Percentiles rank a stretch among this genome's conserved stretches.
Conservation (phyloP, 257 asterid genomes). For the Rehmannia glutinosa region DNA sequence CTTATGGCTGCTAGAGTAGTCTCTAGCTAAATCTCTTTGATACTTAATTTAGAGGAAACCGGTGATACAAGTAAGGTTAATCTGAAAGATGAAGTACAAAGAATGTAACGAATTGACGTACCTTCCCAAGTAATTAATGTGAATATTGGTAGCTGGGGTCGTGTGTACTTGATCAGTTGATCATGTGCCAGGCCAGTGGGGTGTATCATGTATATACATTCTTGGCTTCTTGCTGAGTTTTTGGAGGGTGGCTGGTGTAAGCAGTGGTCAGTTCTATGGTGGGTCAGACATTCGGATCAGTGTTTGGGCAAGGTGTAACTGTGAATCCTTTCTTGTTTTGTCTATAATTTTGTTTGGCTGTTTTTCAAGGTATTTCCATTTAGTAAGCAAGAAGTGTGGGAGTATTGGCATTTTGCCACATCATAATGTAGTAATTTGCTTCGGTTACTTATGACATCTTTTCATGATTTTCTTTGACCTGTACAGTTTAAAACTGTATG, state of each 20-base stretch:
- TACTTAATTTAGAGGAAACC: neutral
- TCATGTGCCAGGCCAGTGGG: neutral
- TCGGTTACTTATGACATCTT: neutral
- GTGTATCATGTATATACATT: neutral
- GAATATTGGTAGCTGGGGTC: neutral
- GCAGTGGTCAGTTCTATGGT: no score
- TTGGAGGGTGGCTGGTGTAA: no score
- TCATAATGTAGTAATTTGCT: neutral
- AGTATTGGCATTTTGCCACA: neutral
- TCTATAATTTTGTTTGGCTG: no score
- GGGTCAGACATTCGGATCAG: no score
- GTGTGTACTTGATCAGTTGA: neutral
- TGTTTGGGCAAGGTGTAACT: no score
- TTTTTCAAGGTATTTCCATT: neutral
- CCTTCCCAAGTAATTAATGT: neutral
- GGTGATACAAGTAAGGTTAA: neutral
- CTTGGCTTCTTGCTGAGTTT: no score
- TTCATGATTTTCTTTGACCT: neutral
- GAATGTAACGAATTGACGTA: neutral
- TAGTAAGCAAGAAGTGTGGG: neutral
- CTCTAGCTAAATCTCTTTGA: neutral
- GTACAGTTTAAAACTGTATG: neutral
- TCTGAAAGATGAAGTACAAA: neutral
- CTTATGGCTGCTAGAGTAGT: neutral
- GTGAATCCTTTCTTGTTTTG: no score